phyloP scores from a whole-genome alignment of 2,329 filamentous ascomycete genomes.

The Fusarium hainanense region DNA sequence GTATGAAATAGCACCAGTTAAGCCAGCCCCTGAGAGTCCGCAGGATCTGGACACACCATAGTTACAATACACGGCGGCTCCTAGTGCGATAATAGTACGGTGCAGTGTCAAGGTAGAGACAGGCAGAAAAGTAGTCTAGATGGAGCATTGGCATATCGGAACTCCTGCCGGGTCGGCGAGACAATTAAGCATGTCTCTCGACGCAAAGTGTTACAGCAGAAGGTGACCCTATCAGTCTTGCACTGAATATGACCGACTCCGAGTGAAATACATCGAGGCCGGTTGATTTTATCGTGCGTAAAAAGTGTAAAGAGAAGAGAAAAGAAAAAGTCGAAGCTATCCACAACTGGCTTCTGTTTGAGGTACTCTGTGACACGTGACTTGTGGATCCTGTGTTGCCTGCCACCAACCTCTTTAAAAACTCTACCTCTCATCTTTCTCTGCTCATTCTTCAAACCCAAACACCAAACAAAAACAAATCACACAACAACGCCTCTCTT shows the following conservation, averaged over 20 bases:
- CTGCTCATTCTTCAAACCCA: not conserved
- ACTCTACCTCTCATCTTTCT: conserved; percentile 27
- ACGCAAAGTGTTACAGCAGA: conserved; percentile 38
- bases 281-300: conserved; percentile 72
- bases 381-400: conserved; percentile 13
- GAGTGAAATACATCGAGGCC: conserved; percentile 61
- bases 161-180: conserved; percentile 45
- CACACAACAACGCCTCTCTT: conserved; percentile 13
- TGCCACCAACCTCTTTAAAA: conserved; percentile 17
- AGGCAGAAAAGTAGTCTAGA: not conserved
- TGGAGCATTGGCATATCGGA: conserved; percentile 45
- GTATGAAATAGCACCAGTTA: not conserved
- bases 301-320: conserved; percentile 57
- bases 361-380: conserved; percentile 45
- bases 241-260: conserved; percentile 71
- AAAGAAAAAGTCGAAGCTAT: conserved; percentile 26
- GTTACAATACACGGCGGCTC: not conserved
- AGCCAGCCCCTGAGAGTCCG: conserved; percentile 15
- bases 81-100: not conserved
- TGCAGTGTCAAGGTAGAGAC: not conserved
- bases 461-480: conserved; percentile 8
- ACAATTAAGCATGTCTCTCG: conserved; percentile 39
- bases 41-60: conserved; percentile 17
- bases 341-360: not conserved
- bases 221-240: conserved; percentile 59